Conservation (phyloP, 2,329 filamentous ascomycete genomes). For the Geosmithia putterillii region DNA sequence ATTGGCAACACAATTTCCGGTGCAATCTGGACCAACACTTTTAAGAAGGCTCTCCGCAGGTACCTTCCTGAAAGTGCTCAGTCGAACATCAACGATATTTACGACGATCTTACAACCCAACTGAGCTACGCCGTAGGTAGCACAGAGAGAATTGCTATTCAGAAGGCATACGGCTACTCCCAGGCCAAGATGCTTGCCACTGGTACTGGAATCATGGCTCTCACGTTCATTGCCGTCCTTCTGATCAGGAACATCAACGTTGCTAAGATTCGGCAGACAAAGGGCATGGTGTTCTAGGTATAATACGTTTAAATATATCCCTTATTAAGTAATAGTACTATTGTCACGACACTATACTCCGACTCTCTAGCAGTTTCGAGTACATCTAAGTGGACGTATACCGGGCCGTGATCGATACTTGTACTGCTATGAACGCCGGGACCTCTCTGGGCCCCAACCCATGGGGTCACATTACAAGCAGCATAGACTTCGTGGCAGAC, state of each 20-base stretch:
- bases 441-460: no score
- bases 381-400: no score
- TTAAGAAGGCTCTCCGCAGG: slow-evolving; percentile 18
- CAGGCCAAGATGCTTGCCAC: slow-evolving; percentile 27
- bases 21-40: slow-evolving; percentile 29
- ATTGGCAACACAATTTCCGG: slow-evolving; percentile 30
- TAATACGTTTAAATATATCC: background rate
- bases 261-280: slow-evolving; percentile 15
- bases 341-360: no score
- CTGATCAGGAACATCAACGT: slow-evolving; percentile 18
- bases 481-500: no score
- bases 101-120: slow-evolving; percentile 19
- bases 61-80: slow-evolving; percentile 22
- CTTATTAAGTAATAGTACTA: no score
- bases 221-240: slow-evolving; percentile 14
- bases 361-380: no score
- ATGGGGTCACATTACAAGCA: no score
- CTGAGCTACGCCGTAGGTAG: slow-evolving; percentile 25
- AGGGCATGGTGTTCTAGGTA: slow-evolving; percentile 14
- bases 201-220: slow-evolving; percentile 15
- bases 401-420: no score
- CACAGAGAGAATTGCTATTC: slow-evolving; percentile 26
- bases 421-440: no score
- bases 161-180: slow-evolving; percentile 31
- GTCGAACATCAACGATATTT: slow-evolving; percentile 27